Evolutionary conservation across 2,329 filamentous ascomycete genomes (phyloP).

Genomic region (Byssoonygena ceratinophila): DNA sequence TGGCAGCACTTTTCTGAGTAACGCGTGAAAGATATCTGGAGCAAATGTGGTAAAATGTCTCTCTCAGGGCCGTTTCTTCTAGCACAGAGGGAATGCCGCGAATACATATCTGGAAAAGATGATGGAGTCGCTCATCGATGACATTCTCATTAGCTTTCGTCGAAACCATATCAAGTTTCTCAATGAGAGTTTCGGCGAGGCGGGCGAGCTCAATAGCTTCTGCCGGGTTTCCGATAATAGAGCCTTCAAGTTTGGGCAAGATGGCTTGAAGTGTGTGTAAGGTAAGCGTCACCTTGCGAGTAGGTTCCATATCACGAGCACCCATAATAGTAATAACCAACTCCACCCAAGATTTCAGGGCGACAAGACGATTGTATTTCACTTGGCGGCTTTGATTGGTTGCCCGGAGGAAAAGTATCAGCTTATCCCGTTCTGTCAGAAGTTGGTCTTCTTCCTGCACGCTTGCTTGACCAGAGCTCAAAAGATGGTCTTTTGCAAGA

Average conservation of each 20-base stretch:
- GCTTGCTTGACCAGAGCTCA: constrained; percentile 37
- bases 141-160: constrained; percentile 47
- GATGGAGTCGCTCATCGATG: constrained; percentile 78
- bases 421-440: constrained; percentile 28
- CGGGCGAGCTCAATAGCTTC: constrained; percentile 67
- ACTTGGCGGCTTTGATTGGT: constrained; percentile 34
- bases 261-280: constrained; percentile 79
- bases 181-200: constrained; percentile 57
- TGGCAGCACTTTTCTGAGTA: constrained; percentile 22
- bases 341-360: constrained; percentile 74
- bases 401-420: constrained; percentile 32
- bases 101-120: constrained; percentile 80
- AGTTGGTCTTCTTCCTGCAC: constrained; percentile 35
- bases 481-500: constrained; percentile 38
- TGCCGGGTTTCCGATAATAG: constrained; percentile 56
- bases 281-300: constrained; percentile 64
- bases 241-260: constrained; percentile 73
- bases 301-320: constrained; percentile 65
- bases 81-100: constrained; percentile 66
- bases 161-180: constrained; percentile 31
- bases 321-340: constrained; percentile 74
- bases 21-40: constrained; percentile 64
- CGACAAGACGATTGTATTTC: constrained; percentile 46
- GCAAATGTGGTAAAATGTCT: constrained; percentile 84
- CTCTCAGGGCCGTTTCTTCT: constrained; percentile 60